phyloP scores from a whole-genome alignment of 352 stramenopile genomes.

The Pilasporangium apinafurcum region DNA sequence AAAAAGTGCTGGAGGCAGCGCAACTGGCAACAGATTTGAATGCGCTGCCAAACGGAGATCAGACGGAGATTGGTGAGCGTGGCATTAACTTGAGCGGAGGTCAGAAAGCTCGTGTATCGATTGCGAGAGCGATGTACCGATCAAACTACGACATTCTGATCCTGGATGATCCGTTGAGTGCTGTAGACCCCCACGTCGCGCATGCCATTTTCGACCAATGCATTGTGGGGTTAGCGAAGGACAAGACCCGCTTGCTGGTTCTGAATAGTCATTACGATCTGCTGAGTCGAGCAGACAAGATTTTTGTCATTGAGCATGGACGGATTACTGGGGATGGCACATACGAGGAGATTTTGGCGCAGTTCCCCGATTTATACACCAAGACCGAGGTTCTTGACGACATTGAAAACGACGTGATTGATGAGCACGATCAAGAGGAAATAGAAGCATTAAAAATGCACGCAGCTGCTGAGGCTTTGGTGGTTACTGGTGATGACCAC shows the following conservation, averaged over 20 bases:
- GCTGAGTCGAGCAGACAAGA: constrained; percentile 26
- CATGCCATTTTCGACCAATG: constrained; percentile 86
- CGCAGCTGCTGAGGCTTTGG: background rate
- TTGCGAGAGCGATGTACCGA: constrained; percentile 85
- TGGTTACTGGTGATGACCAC: too few species aligned
- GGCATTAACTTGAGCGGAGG: constrained; percentile 57
- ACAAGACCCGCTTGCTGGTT: constrained; percentile 84
- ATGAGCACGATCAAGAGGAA: constrained; percentile 10
- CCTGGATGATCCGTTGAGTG: constrained; percentile 88
- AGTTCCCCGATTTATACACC: constrained; percentile 7
- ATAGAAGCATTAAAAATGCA: background rate
- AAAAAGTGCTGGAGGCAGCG: constrained; percentile 20
- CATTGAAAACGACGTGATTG: constrained; percentile 14
- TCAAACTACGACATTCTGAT: constrained; percentile 78
- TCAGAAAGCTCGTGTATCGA: constrained; percentile 33
- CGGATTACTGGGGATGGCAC: constrained; percentile 58
- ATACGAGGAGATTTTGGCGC: constrained; percentile 44
- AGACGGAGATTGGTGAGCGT: constrained; percentile 52
- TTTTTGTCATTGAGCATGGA: constrained; percentile 53
- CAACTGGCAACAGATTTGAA: constrained; percentile 34
- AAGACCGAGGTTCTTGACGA: constrained; percentile 10
- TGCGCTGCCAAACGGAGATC: constrained; percentile 52
- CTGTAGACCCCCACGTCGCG: constrained; percentile 91
- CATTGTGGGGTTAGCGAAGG: constrained; percentile 50
- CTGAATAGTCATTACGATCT: constrained; percentile 92